These are phyloP conservation scores for Delonix regia DNA, from an alignment of 306 rosid genomes.

Conservation along the genomic window DNA sequence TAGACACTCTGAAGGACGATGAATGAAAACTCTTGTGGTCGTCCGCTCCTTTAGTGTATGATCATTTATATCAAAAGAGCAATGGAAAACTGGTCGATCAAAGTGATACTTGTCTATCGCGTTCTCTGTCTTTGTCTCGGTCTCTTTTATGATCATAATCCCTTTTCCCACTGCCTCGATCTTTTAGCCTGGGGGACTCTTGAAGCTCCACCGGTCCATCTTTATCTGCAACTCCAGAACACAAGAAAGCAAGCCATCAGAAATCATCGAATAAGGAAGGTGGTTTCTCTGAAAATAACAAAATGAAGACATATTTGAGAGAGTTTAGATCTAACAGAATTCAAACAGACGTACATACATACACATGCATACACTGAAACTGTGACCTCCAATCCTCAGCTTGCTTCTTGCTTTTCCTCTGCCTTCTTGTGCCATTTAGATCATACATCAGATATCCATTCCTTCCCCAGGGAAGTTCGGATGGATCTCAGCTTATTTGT, in stretches of 20 bases:
- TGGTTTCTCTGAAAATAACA: not conserved
- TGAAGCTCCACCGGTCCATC: constrained; percentile 83
- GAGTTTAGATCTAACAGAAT: constrained; percentile 50
- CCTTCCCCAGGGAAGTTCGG: too few species aligned
- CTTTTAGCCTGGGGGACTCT: constrained; percentile 83
- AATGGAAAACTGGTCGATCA: too few species aligned
- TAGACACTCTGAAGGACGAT: too few species aligned
- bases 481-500: too few species aligned
- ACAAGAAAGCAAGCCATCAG: not conserved
- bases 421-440: not conserved
- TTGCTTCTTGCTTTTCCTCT: constrained; percentile 41
- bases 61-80: too few species aligned
- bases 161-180: constrained; percentile 78
- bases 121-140: constrained; percentile 52
- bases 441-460: too few species aligned
- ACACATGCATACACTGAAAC: constrained; percentile 19
- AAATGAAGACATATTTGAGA: not conserved
- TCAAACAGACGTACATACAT: not conserved
- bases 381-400: constrained; percentile 52
- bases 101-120: too few species aligned
- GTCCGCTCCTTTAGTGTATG: too few species aligned
- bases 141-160: constrained; percentile 70
- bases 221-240: constrained; percentile 58
- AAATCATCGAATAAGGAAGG: constrained; percentile 22
- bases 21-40: too few species aligned